phyloP scores from a whole-genome alignment of 805 yeast species.

The Nakazawaea populi region DNA sequence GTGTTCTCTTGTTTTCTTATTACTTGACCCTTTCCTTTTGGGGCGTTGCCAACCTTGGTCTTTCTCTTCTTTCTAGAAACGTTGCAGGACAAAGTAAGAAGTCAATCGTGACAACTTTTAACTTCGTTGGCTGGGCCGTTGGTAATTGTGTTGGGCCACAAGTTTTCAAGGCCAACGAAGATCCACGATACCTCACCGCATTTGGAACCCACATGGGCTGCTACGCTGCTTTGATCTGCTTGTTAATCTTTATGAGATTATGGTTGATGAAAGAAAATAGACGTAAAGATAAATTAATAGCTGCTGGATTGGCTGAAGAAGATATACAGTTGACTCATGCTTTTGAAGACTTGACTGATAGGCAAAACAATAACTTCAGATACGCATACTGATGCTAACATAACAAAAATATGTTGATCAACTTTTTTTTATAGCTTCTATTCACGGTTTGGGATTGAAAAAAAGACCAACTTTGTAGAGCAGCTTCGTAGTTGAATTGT shows the following conservation, averaged over 20 bases:
- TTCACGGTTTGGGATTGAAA: too few species aligned
- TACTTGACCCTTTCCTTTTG: conserved; percentile 22
- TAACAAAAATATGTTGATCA: too few species aligned
- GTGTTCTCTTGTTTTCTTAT: conserved; percentile 23
- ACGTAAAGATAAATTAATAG: conserved; percentile 15
- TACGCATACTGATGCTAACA: conserved; percentile 4
- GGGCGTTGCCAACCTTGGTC: conserved; percentile 18
- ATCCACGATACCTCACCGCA: conserved; percentile 14
- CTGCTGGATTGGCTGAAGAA: conserved; percentile 12
- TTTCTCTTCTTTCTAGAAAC: conserved; percentile 19
- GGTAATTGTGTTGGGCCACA: conserved; percentile 17
- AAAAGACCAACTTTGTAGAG: too few species aligned
- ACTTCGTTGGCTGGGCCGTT: conserved; percentile 17
- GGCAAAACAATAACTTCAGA: conserved; percentile 18
- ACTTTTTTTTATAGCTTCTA: too few species aligned
- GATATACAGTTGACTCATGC: conserved; percentile 17
- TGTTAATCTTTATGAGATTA: conserved; percentile 21
- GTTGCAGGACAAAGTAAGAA: conserved; percentile 26
- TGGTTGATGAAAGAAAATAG: conserved; percentile 20
- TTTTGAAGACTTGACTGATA: conserved; percentile 23
- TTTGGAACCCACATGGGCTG: conserved; percentile 21
- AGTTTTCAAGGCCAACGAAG: conserved; percentile 15
- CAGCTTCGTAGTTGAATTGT: too few species aligned
- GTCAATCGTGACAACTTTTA: conserved; percentile 16
- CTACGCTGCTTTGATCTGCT: conserved; percentile 20